Percentiles rank a stretch among this genome's conserved stretches.
phyloP scores from a whole-genome alignment of 2,329 filamentous ascomycete species.

The Apiospora kogelbergensis region DNA sequence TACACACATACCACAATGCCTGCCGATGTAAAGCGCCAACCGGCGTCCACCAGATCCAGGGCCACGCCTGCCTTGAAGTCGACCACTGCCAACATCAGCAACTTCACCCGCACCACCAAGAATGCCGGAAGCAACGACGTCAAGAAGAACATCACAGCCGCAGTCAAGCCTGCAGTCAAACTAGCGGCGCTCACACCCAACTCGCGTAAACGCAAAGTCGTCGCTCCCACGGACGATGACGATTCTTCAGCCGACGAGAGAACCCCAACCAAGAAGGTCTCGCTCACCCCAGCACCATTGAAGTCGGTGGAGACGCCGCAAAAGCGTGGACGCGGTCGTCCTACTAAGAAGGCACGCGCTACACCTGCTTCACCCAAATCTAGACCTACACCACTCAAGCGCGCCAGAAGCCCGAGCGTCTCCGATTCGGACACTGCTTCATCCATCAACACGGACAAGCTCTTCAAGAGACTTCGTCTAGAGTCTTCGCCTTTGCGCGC shows the following conservation, averaged over 20 bases:
- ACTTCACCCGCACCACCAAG: conserved; percentile 51
- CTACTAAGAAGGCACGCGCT: conserved; percentile 26
- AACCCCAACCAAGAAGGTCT: conserved; percentile 19
- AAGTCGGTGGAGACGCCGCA: conserved; percentile 16
- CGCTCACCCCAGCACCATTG: conserved; percentile 10
- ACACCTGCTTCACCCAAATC: conserved; percentile 27
- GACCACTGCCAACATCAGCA: conserved; percentile 36
- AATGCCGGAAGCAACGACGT: conserved; percentile 27
- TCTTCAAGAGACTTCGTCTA: conserved; percentile 42
- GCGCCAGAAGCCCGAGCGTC: conserved; percentile 29
- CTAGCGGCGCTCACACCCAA: conserved; percentile 36
- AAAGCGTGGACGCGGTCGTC: conserved; percentile 29
- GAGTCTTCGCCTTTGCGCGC: conserved; percentile 35
- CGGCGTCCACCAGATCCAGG: conserved; percentile 22
- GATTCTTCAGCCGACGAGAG: conserved; percentile 31
- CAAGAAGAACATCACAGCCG: conserved; percentile 34
- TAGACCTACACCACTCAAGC: conserved; percentile 28
- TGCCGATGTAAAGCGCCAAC: conserved; percentile 28
- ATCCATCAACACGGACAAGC: conserved; percentile 30
- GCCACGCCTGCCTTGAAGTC: conserved; percentile 25
- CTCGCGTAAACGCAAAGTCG: conserved; percentile 35
- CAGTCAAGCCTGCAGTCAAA: conserved; percentile 31
- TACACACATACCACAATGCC: conserved; percentile 24
- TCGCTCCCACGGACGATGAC: conserved; percentile 25
- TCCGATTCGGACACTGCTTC: conserved; percentile 32